Conservation (phyloP, 129 eudicot genomes). For the Escallonia herrerae region DNA sequence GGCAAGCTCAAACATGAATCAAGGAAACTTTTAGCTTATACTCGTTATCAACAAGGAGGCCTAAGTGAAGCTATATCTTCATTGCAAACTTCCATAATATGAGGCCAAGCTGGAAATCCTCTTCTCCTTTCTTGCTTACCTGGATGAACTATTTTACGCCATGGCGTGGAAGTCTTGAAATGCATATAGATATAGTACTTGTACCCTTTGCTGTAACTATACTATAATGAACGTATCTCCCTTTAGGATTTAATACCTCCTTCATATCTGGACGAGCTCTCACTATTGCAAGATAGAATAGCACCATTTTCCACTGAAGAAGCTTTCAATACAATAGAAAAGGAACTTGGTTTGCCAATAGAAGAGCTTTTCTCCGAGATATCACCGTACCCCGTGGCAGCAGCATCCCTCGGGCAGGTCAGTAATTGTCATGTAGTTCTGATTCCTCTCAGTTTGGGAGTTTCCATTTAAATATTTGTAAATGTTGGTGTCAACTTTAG, state of each 20-base stretch:
- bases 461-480: not conserved
- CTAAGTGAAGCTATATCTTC: not conserved
- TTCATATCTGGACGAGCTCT: conserved; percentile 73
- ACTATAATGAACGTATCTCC: not conserved
- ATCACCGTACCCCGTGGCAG: conserved; percentile 92
- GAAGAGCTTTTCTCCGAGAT: conserved; percentile 78
- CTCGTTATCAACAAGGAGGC: not conserved
- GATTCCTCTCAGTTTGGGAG: not conserved
- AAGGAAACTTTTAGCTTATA: not conserved
- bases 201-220: conserved; percentile 3
- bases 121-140: no score
- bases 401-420: conserved; percentile 99
- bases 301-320: conserved; percentile 79
- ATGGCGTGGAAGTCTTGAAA: not conserved
- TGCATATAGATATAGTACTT: no score
- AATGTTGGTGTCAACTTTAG: not conserved
- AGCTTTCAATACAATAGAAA: conserved; percentile 83
- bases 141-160: no score
- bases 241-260: conserved; percentile 92
- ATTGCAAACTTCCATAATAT: not conserved
- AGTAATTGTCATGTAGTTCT: conserved; percentile 1
- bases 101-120: no score
- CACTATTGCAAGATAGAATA: conserved; percentile 87
- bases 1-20: not conserved
- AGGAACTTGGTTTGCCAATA: conserved; percentile 71